Evolutionary conservation across 2,329 filamentous ascomycete species (phyloP), one percentile per base, ranked within the genome.

Genomic region (Aspergillus aculeatus): DNA sequence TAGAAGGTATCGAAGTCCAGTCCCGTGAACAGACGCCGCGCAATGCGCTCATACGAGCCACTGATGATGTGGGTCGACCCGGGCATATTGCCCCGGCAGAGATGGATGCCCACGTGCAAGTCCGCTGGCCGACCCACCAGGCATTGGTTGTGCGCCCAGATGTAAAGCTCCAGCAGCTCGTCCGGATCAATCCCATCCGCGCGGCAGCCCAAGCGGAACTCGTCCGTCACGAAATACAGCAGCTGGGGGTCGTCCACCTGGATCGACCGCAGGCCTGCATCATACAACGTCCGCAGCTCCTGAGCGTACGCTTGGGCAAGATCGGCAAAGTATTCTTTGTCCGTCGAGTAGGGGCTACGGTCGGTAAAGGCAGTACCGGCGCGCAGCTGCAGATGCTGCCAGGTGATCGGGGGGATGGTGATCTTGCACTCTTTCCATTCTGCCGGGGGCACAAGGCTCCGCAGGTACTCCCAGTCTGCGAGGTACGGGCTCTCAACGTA

Each of bases 101-200:
- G 79, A 69, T 92, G 89, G 32, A 92, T 86, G 26, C 89, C 89
- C 1, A 89, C 83, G 72, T 90, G 88, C 79, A 91, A 84, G 69
- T 91, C 88, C 2, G 78, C 70, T 0, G 88, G 87, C 0, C 84
- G 76, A 66, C 83, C 81, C 66, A 78, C 76, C 68, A 90, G 80
- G 65, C 81, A 85, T 69, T 88, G 84, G 71, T 91, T 91, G 79
- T 91, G 91, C 61, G 90, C 84, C 57, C 81, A 78, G 68, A 92
- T 88, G 74, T 92, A 92, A 5, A 85, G 82, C 64, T 89, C 87
- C 4, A 91, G 82, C 32, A 90, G 84, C 66, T 86, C 84, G 50
- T 89, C 87, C 2, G 88, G 83, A 69, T 90, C 89, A 4, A 57
- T 29, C 6, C 55, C 55, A 21, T 57, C 55, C 9, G 16, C 35